Evolutionary conservation across 2,329 filamentous ascomycete genomes (phyloP), one percentile per base, ranked within the genome.

Genomic region (Hymenoscyphus salicellus): DNA sequence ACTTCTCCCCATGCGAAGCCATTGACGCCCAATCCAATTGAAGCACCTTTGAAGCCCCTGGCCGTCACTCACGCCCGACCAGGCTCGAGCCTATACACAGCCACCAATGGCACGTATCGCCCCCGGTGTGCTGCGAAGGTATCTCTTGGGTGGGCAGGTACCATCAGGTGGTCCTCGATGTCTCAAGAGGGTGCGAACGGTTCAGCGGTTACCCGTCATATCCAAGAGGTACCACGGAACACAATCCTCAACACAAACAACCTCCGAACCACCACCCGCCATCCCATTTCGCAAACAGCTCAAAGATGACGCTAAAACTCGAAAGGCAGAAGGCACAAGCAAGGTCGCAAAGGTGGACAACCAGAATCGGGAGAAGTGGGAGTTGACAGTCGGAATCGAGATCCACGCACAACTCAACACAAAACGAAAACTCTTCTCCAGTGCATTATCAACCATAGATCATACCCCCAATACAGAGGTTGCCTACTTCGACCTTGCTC

Each of bases 321-420:
- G 74, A 74, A 84, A 82, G 66, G 73, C 76, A 0, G 71, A 76
- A 0, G 68, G 66, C 6, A 38, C 55, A 2, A 20, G 58, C 23
- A 79, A 77, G 11, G 77, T 78, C 36, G 55, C 65, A 17, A 72
- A 71, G 55, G 61, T 58, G 41, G 65, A 77, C 14, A 79, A 79
- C 64, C 79, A 78, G 69, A 82, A 81, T 79, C 83, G 68, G 74
- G 70, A 74, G 11, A 59, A 73, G n/a, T 99, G 95, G 95, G 92
- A 97, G 77, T 81, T 98, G 73, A 97, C 94, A 0, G 92, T 98
- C 32, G 95, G 95, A 66, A 93, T 99, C 71, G 95, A 99, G 80
- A 95, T 99, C 69, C 95, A 99, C 76, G 95, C 95, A 23, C 94
- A 98, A 78, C 83, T 99, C 73, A 97, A 98, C 77, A 95, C 93